Conservation (phyloP, 2,329 filamentous ascomycete genomes). For the Teratosphaeriaceae sp. region DNA sequence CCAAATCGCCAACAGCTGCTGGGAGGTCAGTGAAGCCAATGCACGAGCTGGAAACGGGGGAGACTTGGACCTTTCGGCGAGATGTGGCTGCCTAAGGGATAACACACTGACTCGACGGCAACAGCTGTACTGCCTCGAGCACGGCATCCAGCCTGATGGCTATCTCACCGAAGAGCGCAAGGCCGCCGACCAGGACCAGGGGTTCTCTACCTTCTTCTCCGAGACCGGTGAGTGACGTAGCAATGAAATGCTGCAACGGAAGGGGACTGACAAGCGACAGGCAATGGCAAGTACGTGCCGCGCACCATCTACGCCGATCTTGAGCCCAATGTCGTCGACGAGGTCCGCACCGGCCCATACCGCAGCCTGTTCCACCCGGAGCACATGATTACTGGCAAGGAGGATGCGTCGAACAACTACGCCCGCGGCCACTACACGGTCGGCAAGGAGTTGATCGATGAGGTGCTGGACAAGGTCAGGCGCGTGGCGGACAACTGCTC, state of each 20-base stretch:
- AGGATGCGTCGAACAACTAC: slow-evolving; percentile 99
- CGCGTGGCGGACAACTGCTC: slow-evolving; percentile 97
- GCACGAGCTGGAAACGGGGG: slow-evolving; percentile 8
- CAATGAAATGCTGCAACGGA: too few relatives aligned
- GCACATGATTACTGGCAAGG: slow-evolving; percentile 99
- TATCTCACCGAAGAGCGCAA: slow-evolving; percentile 98
- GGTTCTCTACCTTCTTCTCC: slow-evolving; percentile 99
- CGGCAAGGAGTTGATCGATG: slow-evolving; percentile 98
- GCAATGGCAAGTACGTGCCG: slow-evolving; percentile 97
- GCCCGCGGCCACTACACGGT: slow-evolving; percentile 99
- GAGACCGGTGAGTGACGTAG: slow-evolving; percentile 72
- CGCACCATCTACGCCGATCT: slow-evolving; percentile 99
- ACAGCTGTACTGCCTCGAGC: slow-evolving; percentile 99
- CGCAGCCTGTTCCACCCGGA: slow-evolving; percentile 97
- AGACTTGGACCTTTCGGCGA: slow-evolving; percentile 5
- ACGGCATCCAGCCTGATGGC: slow-evolving; percentile 99
- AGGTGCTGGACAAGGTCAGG: slow-evolving; percentile 95
- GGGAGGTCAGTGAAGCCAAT: slow-evolving; percentile 73
- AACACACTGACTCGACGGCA: slow-evolving; percentile 23
- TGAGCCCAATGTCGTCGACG: slow-evolving; percentile 98
- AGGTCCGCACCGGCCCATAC: slow-evolving; percentile 97
- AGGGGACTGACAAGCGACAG: slow-evolving; percentile 40
- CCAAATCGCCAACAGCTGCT: slow-evolving; percentile 99
- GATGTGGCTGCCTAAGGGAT: slow-evolving; percentile 27
- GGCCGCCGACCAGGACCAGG: slow-evolving; percentile 83